Conservation (phyloP, 768 basidiomycete species). For the Pisolithus sp. region DNA sequence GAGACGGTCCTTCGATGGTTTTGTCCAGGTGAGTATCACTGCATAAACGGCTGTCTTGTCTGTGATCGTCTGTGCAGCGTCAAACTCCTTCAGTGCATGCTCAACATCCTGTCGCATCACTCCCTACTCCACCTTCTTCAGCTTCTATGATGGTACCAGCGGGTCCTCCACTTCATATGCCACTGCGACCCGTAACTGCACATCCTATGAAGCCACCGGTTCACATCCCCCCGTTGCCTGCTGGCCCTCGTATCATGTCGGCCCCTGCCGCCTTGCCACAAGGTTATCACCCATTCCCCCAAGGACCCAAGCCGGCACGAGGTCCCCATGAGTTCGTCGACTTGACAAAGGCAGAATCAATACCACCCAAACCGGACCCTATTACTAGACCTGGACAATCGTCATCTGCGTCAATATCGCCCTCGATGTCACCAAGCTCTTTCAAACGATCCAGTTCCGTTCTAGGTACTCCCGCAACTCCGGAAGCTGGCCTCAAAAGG, state of each 20-base stretch:
- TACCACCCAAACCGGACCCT: not conserved
- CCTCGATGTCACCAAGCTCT: not conserved
- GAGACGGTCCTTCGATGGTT: not conserved
- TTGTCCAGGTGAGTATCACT: not conserved
- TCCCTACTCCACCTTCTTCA: not conserved
- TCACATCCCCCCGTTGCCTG: not conserved
- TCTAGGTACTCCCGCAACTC: conserved; percentile 1
- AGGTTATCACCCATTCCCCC: not conserved
- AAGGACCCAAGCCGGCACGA: conserved; percentile 1
- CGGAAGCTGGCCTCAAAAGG: conserved; percentile 14
- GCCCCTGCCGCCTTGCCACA: conserved; percentile 3
- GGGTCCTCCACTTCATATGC: not conserved
- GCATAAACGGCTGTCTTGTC: not conserved
- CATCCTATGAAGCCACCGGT: not conserved
- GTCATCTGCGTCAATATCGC: not conserved
- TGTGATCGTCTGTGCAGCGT: not conserved
- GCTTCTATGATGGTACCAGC: not conserved
- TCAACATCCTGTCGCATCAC: not conserved
- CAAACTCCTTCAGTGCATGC: not conserved
- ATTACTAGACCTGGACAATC: not conserved
- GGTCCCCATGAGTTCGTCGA: not conserved
- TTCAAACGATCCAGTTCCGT: conserved; percentile 16
- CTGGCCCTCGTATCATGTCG: conserved; percentile 3
- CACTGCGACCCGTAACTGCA: not conserved
- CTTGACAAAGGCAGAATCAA: not conserved